Evolutionary conservation across 2,329 filamentous ascomycete genomes (phyloP), one percentile per base, ranked within the genome.

Genomic region (Allantophomopsis lycopodina): DNA sequence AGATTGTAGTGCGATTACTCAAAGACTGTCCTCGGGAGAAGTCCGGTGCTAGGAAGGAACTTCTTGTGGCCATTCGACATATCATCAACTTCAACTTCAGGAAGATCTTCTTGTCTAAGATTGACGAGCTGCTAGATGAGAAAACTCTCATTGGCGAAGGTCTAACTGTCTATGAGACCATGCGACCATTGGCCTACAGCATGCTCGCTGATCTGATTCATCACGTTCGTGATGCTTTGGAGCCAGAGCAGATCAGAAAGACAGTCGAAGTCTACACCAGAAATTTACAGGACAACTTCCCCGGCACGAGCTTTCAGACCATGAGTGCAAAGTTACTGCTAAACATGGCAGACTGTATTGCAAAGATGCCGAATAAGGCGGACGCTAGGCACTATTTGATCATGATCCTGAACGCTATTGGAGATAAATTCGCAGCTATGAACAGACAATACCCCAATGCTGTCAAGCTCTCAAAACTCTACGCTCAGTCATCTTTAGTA

Each of bases 31-130:
- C 91, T 0, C 71, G 89, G 37, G 91, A 96, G 61, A 94, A 94
- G 55, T 95, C 89, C 0, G 82, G 83, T 2, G 85, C 89, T 1
- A 74, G 93, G 14, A 99, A 98, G 57, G 91, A 99, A 59, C 68
- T 99, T 15, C 65, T 99, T 34, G 91, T 98, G 39, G 93, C 91
- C 0, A 95, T 98, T 42, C 76, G 93, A 16, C 93, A 99, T 55
- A 95, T 98, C 50, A 95, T 98, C 60, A 98, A 96, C 61, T 96
- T 96, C 63, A 96, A 96, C 55, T 96, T 95, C 51, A 71, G 91
- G 41, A 89, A 87, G 55, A 94, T 96, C 40, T 98, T 98, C 55
- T 64, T 96, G 18, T 79, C 79, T 31, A 94, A 94, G 59, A 95
- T 99, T 48, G 87, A 96, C 49, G 87, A 95, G 55, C 69, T 99